A percentile compares a stretch with the other conserved stretches of the same genome.
These are phyloP conservation scores for Apiospora rasikravindrae DNA, from an alignment of 2,329 filamentous ascomycete genomes.

Conservation along the genomic window DNA sequence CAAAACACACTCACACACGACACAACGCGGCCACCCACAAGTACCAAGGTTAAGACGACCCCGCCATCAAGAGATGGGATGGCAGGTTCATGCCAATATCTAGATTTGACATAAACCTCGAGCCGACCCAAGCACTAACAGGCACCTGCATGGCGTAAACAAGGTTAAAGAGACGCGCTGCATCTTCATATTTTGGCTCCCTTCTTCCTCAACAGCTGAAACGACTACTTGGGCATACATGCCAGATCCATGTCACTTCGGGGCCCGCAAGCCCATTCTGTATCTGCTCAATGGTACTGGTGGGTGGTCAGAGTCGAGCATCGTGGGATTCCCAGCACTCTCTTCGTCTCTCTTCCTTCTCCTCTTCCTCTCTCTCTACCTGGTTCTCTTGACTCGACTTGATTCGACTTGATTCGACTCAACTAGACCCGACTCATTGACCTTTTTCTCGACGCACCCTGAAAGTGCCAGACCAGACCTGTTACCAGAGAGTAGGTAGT, in stretches of 20 bases:
- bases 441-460: background rate
- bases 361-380: background rate
- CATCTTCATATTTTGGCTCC: background rate
- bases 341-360: background rate
- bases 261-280: background rate
- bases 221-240: constrained; percentile 3
- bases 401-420: background rate
- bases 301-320: constrained; percentile 14
- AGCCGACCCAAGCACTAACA: constrained; percentile 22
- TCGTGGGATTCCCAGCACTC: constrained; percentile 4
- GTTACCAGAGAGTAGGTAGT: background rate
- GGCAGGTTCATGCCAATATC: background rate
- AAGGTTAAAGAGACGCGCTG: constrained; percentile 27
- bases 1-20: background rate
- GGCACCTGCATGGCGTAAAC: constrained; percentile 34
- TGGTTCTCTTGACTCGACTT: background rate
- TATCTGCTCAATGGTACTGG: background rate
- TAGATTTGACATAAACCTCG: constrained; percentile 8
- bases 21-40: too few relatives aligned
- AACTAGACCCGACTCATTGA: background rate
- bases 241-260: background rate
- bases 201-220: constrained; percentile 4
- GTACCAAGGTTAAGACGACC: background rate
- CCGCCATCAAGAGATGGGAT: constrained; percentile 6
- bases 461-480: constrained; percentile 3